phyloP scores from a whole-genome alignment of 257 asterid genomes.

The Eustoma russellianum region DNA sequence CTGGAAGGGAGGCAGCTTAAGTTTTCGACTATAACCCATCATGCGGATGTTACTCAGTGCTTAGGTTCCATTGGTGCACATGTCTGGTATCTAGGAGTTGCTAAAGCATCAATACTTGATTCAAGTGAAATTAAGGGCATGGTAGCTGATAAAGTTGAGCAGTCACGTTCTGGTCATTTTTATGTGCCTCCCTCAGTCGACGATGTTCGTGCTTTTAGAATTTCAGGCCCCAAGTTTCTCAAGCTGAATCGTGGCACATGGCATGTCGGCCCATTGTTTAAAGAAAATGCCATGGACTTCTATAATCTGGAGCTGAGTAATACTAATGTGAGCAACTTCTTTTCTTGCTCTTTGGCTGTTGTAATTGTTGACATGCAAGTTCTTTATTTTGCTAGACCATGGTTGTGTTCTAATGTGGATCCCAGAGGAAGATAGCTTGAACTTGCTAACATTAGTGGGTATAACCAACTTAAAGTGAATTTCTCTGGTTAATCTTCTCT shows the following conservation, averaged over 20 bases:
- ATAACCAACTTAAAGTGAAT: background rate
- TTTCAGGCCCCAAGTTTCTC: constrained; percentile 80
- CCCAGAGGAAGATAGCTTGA: no score
- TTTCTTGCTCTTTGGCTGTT: background rate
- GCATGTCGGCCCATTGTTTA: constrained; percentile 96
- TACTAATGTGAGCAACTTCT: constrained; percentile 54
- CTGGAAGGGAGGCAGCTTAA: constrained; percentile 46
- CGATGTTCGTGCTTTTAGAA: constrained; percentile 55
- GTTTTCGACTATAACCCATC: constrained; percentile 75
- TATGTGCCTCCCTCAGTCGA: constrained; percentile 63
- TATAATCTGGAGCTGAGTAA: constrained; percentile 77
- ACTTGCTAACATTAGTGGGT: background rate
- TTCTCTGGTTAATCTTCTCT: no score
- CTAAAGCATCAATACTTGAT: constrained; percentile 64
- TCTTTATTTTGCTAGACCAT: background rate
- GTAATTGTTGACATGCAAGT: background rate
- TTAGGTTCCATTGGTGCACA: constrained; percentile 76
- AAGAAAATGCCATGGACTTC: constrained; percentile 54
- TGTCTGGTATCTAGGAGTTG: constrained; percentile 92
- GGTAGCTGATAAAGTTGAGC: constrained; percentile 16
- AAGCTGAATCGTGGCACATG: constrained; percentile 71
- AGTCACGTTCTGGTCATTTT: constrained; percentile 58
- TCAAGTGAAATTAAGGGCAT: constrained; percentile 22
- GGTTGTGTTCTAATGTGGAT: no score
- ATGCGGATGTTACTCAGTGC: constrained; percentile 86